These are phyloP conservation scores for Auricularia sp. DNA, from an alignment of 768 basidiomycete species.

Conservation along the genomic window DNA sequence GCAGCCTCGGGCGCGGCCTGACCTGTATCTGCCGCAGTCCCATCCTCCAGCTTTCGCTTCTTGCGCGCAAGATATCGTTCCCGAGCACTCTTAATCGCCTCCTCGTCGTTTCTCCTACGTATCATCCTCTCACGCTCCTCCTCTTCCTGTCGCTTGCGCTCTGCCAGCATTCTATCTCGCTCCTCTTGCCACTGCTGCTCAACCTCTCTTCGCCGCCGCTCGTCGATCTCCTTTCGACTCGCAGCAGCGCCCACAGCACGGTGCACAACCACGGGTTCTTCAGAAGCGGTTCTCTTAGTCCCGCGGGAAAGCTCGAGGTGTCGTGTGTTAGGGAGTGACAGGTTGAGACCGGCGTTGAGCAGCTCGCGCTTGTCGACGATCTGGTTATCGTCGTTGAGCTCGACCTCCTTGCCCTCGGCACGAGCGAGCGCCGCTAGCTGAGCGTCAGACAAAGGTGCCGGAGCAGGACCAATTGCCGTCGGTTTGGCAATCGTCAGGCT, in stretches of 20 bases:
- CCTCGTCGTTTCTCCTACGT: slow-evolving; percentile 65
- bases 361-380: slow-evolving; percentile 94
- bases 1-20: no score
- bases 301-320: slow-evolving; percentile 38
- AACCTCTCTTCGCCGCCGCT: slow-evolving; percentile 64
- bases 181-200: slow-evolving; percentile 36
- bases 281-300: slow-evolving; percentile 18
- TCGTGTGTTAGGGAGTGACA: slow-evolving; percentile 74
- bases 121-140: slow-evolving; percentile 59
- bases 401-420: slow-evolving; percentile 73
- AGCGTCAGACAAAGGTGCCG: slow-evolving; percentile 51
- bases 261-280: slow-evolving; percentile 37
- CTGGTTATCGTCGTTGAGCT: slow-evolving; percentile 94
- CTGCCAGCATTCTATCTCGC: slow-evolving; percentile 31
- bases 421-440: slow-evolving; percentile 63
- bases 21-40: background rate
- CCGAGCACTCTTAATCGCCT: slow-evolving; percentile 62
- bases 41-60: slow-evolving; percentile 56
- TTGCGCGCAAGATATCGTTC: slow-evolving; percentile 74
- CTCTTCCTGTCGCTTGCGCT: slow-evolving; percentile 49
- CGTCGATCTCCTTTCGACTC: slow-evolving; percentile 69
- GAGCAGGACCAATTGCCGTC: slow-evolving; percentile 31
- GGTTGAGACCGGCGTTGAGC: slow-evolving; percentile 83
- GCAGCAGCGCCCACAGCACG: slow-evolving; percentile 82
- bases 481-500: slow-evolving; percentile 76